A percentile compares a stretch with the other conserved stretches of the same genome.
These are phyloP conservation scores for Ophiocordyceps robertsii DNA, from an alignment of 2,329 filamentous ascomycete genomes.

Conservation along the genomic window DNA sequence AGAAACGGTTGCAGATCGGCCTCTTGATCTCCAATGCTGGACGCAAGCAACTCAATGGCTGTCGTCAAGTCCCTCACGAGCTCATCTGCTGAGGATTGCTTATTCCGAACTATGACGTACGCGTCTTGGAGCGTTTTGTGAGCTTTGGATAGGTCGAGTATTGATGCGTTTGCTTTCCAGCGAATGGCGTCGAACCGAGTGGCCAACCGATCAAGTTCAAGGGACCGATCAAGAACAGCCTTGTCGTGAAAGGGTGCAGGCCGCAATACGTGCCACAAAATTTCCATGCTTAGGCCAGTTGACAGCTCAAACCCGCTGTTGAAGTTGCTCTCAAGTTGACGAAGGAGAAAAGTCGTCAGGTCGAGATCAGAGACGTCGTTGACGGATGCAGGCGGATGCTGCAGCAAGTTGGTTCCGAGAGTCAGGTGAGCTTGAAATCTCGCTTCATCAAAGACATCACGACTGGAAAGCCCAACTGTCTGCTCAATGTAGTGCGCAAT, in stretches of 20 bases:
- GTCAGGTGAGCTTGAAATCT: slow-evolving; percentile 49
- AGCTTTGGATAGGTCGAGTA: slow-evolving; percentile 38
- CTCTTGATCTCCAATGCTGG: slow-evolving; percentile 26
- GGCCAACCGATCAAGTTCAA: slow-evolving; percentile 42
- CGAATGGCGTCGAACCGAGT: slow-evolving; percentile 45
- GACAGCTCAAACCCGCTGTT: slow-evolving; percentile 56
- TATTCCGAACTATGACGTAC: slow-evolving; percentile 37
- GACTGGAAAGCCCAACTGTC: slow-evolving; percentile 34
- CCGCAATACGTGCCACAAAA: slow-evolving; percentile 60
- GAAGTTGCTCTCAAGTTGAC: slow-evolving; percentile 42
- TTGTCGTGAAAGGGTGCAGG: slow-evolving; percentile 42
- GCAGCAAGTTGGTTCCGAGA: slow-evolving; percentile 31
- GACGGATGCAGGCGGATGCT: slow-evolving; percentile 14
- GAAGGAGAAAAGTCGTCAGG: slow-evolving; percentile 25
- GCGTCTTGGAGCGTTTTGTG: slow-evolving; percentile 41
- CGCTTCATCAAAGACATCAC: slow-evolving; percentile 42
- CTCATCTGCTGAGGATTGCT: slow-evolving; percentile 24
- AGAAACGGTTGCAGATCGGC: slow-evolving; percentile 34
- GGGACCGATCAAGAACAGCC: slow-evolving; percentile 29
- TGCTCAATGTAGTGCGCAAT: slow-evolving; percentile 41
- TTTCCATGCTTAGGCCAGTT: slow-evolving; percentile 69
- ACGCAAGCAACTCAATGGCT: slow-evolving; percentile 40
- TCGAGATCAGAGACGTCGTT: slow-evolving; percentile 14
- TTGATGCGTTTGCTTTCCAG: slow-evolving; percentile 41
- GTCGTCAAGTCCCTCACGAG: slow-evolving; percentile 34